Evolutionary conservation across 208 protist genomes (phyloP).

Genomic region (Wallacemonas sp.): DNA sequence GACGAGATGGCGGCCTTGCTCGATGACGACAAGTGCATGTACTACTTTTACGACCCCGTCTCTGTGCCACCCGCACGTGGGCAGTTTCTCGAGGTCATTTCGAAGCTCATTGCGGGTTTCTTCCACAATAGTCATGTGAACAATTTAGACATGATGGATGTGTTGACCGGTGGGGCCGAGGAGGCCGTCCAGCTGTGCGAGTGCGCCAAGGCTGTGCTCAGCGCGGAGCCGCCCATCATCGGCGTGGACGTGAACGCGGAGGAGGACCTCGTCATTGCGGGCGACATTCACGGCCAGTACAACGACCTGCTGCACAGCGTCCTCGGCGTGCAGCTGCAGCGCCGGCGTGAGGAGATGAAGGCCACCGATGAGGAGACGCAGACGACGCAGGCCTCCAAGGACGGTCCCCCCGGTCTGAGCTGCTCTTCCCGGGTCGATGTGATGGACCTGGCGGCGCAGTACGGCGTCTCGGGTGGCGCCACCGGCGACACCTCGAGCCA

Average conservation of each 20-base stretch:
- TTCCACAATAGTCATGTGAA: slow-evolving; percentile 40
- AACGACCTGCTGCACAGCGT: slow-evolving; percentile 73
- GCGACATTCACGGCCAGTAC: slow-evolving; percentile 90
- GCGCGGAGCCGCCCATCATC: slow-evolving; percentile 52
- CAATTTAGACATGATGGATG: slow-evolving; percentile 57
- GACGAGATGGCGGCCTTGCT: slow-evolving; percentile 11
- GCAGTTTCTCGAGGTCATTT: slow-evolving; percentile 72
- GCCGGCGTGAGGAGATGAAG: slow-evolving; percentile 12
- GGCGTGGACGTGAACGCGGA: slow-evolving; percentile 41
- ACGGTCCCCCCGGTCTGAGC: background rate
- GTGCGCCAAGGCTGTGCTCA: slow-evolving; percentile 44
- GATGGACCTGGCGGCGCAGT: background rate
- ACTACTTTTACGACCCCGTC: slow-evolving; percentile 70
- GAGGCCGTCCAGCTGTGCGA: slow-evolving; percentile 59
- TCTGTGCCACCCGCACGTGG: slow-evolving; percentile 40
- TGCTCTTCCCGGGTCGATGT: slow-evolving; percentile 8
- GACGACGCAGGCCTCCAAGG: background rate
- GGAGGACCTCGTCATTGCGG: slow-evolving; percentile 76
- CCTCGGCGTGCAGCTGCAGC: slow-evolving; percentile 54
- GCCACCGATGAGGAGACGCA: background rate
- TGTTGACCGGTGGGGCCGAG: slow-evolving; percentile 47
- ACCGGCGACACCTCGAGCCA: background rate
- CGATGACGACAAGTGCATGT: slow-evolving; percentile 16
- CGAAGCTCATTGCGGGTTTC: slow-evolving; percentile 55
- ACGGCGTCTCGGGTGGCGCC: background rate